Evolutionary conservation across 768 basidiomycete genomes (phyloP), one percentile per base, ranked within the genome.

Genomic region (Suillus sp.): DNA sequence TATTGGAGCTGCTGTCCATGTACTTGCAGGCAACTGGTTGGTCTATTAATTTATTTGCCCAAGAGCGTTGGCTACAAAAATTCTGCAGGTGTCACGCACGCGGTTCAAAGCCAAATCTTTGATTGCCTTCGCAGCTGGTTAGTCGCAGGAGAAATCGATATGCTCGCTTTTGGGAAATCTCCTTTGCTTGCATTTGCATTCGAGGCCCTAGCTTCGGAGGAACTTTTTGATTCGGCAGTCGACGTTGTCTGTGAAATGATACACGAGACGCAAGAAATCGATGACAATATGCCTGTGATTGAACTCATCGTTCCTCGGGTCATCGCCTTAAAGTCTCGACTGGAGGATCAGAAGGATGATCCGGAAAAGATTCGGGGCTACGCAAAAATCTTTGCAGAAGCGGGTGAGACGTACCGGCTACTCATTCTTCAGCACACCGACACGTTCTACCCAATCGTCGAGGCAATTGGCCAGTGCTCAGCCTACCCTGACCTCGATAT

Each of bases 191-290:
- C 82, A 22, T 91, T 86, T 72, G 82, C 90, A 27, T 99, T 99
- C 72, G 87, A 91, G 59, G 93, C 96, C 4, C 83, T 99, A 35
- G 81, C 81, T 4, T 89, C 89, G 3, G 92, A 96, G 20, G 85
- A 87, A 50, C 83, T 99, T n/a, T 99, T 99, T 72, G 97, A 99
- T 69, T 75, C 89, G 8, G 96, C 95, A 1, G 93, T 96, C 43
- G 92, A 97, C 64, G 89, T 93, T 40, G 83, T 99, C 63, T 96
- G 93, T 75, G 95, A 97, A 73, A 78, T 98, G 69, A 94, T 99
- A 60, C 97, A 99, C 76, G 97, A 99, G 75, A 99, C 97, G 0
- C 96, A 98, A 76, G 97, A 99, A 76, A 84, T 97, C 35, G 91
- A 96, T 64, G 96, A 98, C 35, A 95, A 94, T 71, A 92, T 96